Evolutionary conservation across 306 rosid genomes (phyloP).

Genomic region (Pachyrhizus erosus): DNA sequence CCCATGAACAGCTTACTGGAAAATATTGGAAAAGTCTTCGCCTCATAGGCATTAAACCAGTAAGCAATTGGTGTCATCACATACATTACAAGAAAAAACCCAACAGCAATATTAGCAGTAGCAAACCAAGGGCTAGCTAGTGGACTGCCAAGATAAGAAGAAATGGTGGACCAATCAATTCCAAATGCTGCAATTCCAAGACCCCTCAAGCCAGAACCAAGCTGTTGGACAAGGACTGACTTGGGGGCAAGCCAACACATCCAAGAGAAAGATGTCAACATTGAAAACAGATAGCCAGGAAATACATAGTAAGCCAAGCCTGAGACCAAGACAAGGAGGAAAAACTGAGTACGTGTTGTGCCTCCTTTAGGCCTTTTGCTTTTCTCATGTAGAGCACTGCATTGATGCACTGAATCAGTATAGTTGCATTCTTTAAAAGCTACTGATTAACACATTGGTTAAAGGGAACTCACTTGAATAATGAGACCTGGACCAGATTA

Average conservation of each 20-base stretch:
- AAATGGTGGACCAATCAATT: slow-evolving; percentile 80
- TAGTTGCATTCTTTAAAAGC: not conserved
- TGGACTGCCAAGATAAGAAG: slow-evolving; percentile 78
- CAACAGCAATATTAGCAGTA: slow-evolving; percentile 67
- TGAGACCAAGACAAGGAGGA: slow-evolving; percentile 58
- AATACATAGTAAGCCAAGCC: slow-evolving; percentile 68
- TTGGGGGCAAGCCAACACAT: slow-evolving; percentile 73
- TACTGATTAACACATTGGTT: not conserved
- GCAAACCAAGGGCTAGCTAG: slow-evolving; percentile 89
- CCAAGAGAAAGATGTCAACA: slow-evolving; percentile 77
- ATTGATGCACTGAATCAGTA: slow-evolving; percentile 5
- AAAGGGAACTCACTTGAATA: slow-evolving; percentile 59
- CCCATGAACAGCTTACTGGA: slow-evolving; percentile 66
- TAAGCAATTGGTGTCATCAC: slow-evolving; percentile 76
- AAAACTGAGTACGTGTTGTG: slow-evolving; percentile 64
- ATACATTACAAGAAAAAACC: slow-evolving; percentile 66
- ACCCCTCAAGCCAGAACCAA: slow-evolving; percentile 81
- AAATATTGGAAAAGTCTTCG: slow-evolving; percentile 73
- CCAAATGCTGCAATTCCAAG: slow-evolving; percentile 80
- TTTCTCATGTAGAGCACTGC: slow-evolving; percentile 87
- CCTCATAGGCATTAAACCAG: slow-evolving; percentile 55
- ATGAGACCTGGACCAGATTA: slow-evolving; percentile 79
- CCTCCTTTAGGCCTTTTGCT: slow-evolving; percentile 58
- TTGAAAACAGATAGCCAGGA: slow-evolving; percentile 66
- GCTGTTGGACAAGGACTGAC: slow-evolving; percentile 67